Percentiles rank a stretch among this genome's conserved stretches.
phyloP scores from a whole-genome alignment of 2,329 filamentous ascomycete genomes.

The Rasamsonia emersonii region DNA sequence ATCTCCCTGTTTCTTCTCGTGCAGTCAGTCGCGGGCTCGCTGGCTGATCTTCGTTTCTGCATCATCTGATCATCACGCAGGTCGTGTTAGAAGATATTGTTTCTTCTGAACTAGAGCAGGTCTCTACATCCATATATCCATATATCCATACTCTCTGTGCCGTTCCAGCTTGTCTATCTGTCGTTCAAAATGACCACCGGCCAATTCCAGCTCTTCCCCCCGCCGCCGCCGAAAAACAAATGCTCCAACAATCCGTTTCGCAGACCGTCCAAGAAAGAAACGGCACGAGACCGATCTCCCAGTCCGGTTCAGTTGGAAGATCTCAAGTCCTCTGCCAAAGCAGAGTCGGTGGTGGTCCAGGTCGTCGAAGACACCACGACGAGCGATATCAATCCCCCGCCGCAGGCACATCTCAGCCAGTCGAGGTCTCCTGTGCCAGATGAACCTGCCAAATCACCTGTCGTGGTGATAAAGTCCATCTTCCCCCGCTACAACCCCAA shows the following conservation, averaged over 20 bases:
- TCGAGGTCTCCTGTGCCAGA: constrained; percentile 13
- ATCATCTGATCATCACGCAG: constrained; percentile 4
- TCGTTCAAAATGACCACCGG: constrained; percentile 15
- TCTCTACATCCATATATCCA: constrained; percentile 5
- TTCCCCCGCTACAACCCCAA: constrained; percentile 37
- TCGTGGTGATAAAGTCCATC: constrained; percentile 36
- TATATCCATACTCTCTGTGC: not conserved
- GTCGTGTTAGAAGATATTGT: constrained; percentile 3
- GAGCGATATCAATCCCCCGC: not conserved
- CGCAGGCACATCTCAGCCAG: constrained; percentile 3
- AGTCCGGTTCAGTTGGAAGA: constrained; percentile 23
- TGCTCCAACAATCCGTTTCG: constrained; percentile 28
- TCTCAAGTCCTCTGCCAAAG: constrained; percentile 17
- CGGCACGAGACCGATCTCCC: constrained; percentile 13
- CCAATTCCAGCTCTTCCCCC: constrained; percentile 35
- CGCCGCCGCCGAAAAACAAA: constrained; percentile 22
- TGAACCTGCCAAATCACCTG: constrained; percentile 21
- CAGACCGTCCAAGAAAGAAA: constrained; percentile 17
- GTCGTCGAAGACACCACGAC: constrained; percentile 25
- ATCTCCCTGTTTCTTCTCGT: no score
- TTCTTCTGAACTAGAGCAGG: constrained; percentile 6
- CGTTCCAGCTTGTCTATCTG: not conserved
- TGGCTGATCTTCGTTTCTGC: constrained; percentile 2
- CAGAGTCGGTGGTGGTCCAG: constrained; percentile 30
- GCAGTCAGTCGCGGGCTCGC: no score